These are phyloP conservation scores for Talaromyces nanjingensis DNA, from an alignment of 495 filamentous ascomycete species.

Conservation along the genomic window DNA sequence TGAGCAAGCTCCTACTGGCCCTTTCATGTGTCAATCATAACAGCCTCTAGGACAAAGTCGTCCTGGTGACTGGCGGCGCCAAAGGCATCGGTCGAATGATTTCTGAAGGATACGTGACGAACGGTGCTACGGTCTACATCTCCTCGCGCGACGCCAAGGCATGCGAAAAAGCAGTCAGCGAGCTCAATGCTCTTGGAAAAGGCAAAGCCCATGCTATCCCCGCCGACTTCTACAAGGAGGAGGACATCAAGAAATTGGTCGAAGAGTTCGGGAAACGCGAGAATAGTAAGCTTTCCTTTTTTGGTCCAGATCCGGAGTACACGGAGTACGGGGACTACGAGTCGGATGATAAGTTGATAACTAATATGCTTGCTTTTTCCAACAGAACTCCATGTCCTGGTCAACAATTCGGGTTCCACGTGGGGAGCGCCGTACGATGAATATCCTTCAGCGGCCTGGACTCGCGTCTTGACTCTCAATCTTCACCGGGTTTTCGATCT, in stretches of 20 bases:
- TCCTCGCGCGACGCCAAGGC: slow-evolving; percentile 62
- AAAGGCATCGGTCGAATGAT: slow-evolving; percentile 76
- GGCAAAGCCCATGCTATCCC: slow-evolving; percentile 58
- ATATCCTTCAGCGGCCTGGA: slow-evolving; percentile 64
- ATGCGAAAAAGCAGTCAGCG: slow-evolving; percentile 50
- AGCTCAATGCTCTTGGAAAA: slow-evolving; percentile 56
- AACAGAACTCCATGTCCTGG: slow-evolving; percentile 61
- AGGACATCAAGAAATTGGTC: slow-evolving; percentile 58
- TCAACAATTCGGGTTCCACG: slow-evolving; percentile 75
- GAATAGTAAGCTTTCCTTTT: slow-evolving; percentile 35
- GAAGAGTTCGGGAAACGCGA: slow-evolving; percentile 57
- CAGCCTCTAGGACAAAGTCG: slow-evolving; percentile 50
- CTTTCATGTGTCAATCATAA: too few species aligned
- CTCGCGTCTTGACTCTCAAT: slow-evolving; percentile 70
- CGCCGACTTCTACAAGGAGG: slow-evolving; percentile 68
- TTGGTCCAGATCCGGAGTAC: background rate
- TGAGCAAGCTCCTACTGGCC: slow-evolving; percentile 15
- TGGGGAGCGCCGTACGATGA: slow-evolving; percentile 62
- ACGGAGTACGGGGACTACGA: background rate
- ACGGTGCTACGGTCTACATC: slow-evolving; percentile 80
- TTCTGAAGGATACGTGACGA: slow-evolving; percentile 67
- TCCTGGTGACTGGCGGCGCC: slow-evolving; percentile 65
- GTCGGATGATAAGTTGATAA: background rate
- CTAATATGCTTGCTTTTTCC: background rate
- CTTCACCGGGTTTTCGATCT: slow-evolving; percentile 74